phyloP scores from a whole-genome alignment of 139 green algal species.

The Microglena sp. region DNA sequence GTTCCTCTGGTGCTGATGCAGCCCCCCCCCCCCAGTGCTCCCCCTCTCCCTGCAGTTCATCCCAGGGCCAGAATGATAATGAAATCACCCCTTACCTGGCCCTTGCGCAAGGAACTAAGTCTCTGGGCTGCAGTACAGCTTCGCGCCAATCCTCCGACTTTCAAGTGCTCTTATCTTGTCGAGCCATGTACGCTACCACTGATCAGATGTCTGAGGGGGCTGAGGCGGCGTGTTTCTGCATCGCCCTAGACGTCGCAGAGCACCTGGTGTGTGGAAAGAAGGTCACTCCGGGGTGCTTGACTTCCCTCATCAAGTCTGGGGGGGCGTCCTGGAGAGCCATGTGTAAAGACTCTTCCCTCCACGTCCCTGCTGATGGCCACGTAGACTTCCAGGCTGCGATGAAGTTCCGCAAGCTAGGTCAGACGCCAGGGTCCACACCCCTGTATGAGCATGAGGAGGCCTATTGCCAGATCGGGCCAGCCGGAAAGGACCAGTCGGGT shows the following conservation, averaged over 20 bases:
- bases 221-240: conserved; percentile 5
- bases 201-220: conserved; percentile 1
- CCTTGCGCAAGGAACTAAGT: background rate
- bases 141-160: no score
- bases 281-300: background rate
- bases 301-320: background rate
- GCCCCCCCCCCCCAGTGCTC: no score
- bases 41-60: no score
- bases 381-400: no score
- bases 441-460: background rate
- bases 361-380: no score
- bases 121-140: no score
- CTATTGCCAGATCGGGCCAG: conserved; percentile 4
- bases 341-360: background rate
- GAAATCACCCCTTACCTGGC: no score
- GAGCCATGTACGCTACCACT: background rate
- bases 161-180: no score
- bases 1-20: no score
- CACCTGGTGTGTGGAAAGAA: background rate
- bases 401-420: no score
- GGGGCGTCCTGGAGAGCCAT: background rate
- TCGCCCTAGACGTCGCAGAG: conserved; percentile 5
- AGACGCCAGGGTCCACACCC: background rate
- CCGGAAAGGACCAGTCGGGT: background rate
- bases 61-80: no score